phyloP scores from a whole-genome alignment of 148 eudicot species.

The Rhododendron henanense region DNA sequence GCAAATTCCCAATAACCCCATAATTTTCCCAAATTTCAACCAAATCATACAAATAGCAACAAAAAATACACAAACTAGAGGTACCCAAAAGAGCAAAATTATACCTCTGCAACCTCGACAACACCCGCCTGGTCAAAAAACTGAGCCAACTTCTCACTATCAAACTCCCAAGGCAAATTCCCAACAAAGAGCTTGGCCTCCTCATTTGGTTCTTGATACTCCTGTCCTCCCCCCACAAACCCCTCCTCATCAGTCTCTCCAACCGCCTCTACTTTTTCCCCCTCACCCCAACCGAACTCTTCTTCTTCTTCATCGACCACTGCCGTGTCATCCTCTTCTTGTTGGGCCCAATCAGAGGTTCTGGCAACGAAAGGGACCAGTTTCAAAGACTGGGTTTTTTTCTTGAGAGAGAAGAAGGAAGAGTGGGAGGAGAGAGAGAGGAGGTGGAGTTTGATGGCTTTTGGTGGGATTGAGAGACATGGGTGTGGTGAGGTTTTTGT shows the following conservation, averaged over 20 bases:
- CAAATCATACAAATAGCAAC: neutral
- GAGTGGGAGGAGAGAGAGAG: conserved; percentile 25
- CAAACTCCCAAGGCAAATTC: conserved; percentile 69
- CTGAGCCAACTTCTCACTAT: conserved; percentile 68
- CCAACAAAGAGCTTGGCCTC: conserved; percentile 75
- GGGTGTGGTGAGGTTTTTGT: conserved; percentile 30
- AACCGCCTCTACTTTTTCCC: conserved; percentile 8
- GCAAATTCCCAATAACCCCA: too few relatives aligned
- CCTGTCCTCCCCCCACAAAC: conserved; percentile 22
- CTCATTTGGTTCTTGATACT: conserved; percentile 49
- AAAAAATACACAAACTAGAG: neutral
- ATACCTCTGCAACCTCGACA: conserved; percentile 79
- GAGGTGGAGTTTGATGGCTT: conserved; percentile 44
- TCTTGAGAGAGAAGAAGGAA: conserved; percentile 21
- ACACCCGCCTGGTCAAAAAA: conserved; percentile 69
- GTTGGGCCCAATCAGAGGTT: conserved; percentile 50
- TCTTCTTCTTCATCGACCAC: conserved; percentile 32
- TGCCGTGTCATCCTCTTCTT: conserved; percentile 44
- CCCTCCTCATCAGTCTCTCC: conserved; percentile 27
- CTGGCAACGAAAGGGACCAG: conserved; percentile 31
- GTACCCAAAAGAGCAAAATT: neutral
- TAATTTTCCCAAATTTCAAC: too few relatives aligned
- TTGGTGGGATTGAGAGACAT: conserved; percentile 31
- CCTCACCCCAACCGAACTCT: conserved; percentile 21
- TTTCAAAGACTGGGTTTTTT: conserved; percentile 19